phyloP scores from a whole-genome alignment of 1,139 yeast genomes.

The Lodderomyces elongisporus region DNA sequence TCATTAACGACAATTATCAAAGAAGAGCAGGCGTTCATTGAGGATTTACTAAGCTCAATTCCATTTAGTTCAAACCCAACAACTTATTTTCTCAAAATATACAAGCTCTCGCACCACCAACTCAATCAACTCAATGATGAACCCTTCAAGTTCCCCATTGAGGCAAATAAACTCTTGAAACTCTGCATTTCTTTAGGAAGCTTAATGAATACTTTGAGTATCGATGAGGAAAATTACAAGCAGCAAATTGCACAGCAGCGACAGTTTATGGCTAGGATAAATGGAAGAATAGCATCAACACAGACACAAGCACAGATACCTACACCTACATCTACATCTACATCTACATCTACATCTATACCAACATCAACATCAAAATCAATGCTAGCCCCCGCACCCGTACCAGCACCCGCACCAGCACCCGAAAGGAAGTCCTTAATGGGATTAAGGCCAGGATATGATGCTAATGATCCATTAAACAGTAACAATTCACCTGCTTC shows the following conservation, averaged over 20 bases:
- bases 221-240: conserved; percentile 30
- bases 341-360: background rate
- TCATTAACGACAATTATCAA: conserved; percentile 10
- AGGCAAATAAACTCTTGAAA: conserved; percentile 36
- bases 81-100: conserved; percentile 26
- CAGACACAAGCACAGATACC: background rate
- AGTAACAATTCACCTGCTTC: no score
- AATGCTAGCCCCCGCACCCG: background rate
- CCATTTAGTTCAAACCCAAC: conserved; percentile 27
- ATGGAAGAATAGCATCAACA: background rate
- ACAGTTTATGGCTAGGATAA: conserved; percentile 8
- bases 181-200: conserved; percentile 43
- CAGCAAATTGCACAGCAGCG: conserved; percentile 11
- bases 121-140: conserved; percentile 20
- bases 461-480: background rate
- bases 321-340: background rate
- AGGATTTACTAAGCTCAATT: conserved; percentile 28
- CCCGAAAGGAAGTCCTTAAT: conserved; percentile 1
- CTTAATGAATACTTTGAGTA: conserved; percentile 32
- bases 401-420: background rate
- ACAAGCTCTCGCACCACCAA: conserved; percentile 27
- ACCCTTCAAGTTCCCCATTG: conserved; percentile 28
- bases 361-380: no score
- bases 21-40: conserved; percentile 26
- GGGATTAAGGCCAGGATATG: background rate